Evolutionary conservation across 768 basidiomycete species (phyloP).

Genomic region (Hygrocybe punicea): DNA sequence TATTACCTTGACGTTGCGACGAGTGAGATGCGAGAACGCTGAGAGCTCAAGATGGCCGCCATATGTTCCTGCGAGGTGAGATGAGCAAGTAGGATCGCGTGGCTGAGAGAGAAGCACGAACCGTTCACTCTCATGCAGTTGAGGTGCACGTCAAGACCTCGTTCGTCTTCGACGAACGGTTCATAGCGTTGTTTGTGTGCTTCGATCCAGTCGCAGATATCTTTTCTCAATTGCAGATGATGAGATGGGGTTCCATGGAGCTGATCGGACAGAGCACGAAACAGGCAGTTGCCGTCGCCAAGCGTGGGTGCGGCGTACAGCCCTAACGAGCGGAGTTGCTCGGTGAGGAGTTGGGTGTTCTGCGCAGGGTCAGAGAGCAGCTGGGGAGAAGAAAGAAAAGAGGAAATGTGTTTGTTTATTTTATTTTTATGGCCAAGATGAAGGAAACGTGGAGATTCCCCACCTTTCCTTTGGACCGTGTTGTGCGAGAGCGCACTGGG

Average conservation of each 20-base stretch:
- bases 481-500: slow-evolving; percentile 56
- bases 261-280: slow-evolving; percentile 87
- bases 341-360: slow-evolving; percentile 62
- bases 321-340: slow-evolving; percentile 73
- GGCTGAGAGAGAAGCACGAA: slow-evolving; percentile 30
- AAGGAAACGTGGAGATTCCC: slow-evolving; percentile 26
- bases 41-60: slow-evolving; percentile 93
- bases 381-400: slow-evolving; percentile 16
- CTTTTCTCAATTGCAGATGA: slow-evolving; percentile 64
- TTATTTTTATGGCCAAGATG: slow-evolving; percentile 1
- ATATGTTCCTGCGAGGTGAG: slow-evolving; percentile 57
- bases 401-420: slow-evolving; percentile 4
- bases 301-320: slow-evolving; percentile 84
- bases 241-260: slow-evolving; percentile 69
- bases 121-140: slow-evolving; percentile 76
- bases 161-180: slow-evolving; percentile 82
- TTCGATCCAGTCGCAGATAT: slow-evolving; percentile 83
- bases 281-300: slow-evolving; percentile 92
- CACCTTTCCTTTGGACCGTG: slow-evolving; percentile 57
- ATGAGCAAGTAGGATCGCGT: slow-evolving; percentile 5
- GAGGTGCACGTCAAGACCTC: slow-evolving; percentile 71
- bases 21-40: slow-evolving; percentile 80
- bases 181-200: slow-evolving; percentile 67
- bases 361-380: slow-evolving; percentile 57
- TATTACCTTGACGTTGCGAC: slow-evolving; percentile 82